Evolutionary conservation across 768 basidiomycete genomes (phyloP), one percentile per base, ranked within the genome.

Genomic region (Rhizopogon rudus): DNA sequence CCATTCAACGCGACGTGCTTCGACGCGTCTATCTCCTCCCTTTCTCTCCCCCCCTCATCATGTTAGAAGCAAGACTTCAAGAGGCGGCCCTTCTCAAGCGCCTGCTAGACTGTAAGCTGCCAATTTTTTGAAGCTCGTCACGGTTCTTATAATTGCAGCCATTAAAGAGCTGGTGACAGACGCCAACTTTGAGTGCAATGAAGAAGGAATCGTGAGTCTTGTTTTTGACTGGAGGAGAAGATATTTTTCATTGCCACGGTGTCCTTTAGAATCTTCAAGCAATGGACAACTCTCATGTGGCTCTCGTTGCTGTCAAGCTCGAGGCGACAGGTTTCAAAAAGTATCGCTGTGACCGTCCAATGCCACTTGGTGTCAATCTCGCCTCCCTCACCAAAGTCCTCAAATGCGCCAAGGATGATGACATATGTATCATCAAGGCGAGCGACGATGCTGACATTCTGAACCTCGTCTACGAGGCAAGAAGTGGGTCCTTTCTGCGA

Each of bases 271-370:
- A 83, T 53, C 81, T 99, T 5, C 96, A 98, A 77, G 97, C 96
- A 3, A 99, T 98, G 96, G 97, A 98, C 77, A 98, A 98, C 80
- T 97, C 96, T 2, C 96, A 98, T 72, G 96, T 99, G 65, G 97
- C 96, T 1, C 89, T 98, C 61, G 96, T 99, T 40, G 77, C 92
- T 7, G 93, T 97, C 45, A 81, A 88, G 58, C 81, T 99, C 31
- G 75, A 87, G 40, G 81, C 84, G 1, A 75, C 81, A 0, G 92
- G 91, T 33, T 98, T 99, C 80, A 80, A 83, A 63, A 76, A 79
- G 51, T 99, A 88, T 73, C 87, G 97, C 60, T 98, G 96, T 68
- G 97, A 99, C 73, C 83, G 94, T 6, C 91, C 95, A 35, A 91
- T 98, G 81, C 89, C 91, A 0, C 80, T 95, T 25, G 93, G 92